These are phyloP conservation scores for Boletus bicolor DNA, from an alignment of 768 basidiomycete genomes.

Conservation along the genomic window DNA sequence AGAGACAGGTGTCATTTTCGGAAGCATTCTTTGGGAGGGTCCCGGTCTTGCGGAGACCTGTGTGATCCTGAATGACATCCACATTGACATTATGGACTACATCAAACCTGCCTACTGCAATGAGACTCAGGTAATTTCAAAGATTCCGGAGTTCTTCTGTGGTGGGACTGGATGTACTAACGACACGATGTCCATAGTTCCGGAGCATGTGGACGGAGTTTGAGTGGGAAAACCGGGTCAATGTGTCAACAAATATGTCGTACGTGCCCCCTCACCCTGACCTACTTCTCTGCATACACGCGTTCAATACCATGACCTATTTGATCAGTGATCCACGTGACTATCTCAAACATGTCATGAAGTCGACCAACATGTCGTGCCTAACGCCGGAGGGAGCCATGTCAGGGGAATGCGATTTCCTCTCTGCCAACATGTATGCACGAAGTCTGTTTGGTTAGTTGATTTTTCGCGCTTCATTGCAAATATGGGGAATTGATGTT, in stretches of 20 bases:
- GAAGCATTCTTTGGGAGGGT: constrained; percentile 95
- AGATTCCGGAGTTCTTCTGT: neutral
- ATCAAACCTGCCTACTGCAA: constrained; percentile 77
- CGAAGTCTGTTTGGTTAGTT: constrained; percentile 84
- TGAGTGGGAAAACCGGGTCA: constrained; percentile 99
- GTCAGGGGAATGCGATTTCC: constrained; percentile 95
- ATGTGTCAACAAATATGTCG: constrained; percentile 82
- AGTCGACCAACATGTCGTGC: constrained; percentile 96
- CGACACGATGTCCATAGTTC: constrained; percentile 52
- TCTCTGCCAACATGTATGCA: constrained; percentile 96
- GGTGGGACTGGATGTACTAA: neutral
- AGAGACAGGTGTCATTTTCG: constrained; percentile 98
- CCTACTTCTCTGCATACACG: neutral
- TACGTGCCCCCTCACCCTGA: constrained; percentile 38
- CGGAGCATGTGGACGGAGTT: constrained; percentile 99
- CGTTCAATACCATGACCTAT: neutral
- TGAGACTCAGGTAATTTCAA: constrained; percentile 72
- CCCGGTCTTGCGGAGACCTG: constrained; percentile 83
- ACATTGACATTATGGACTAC: constrained; percentile 81
- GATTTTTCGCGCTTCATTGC: neutral
- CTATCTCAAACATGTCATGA: constrained; percentile 94
- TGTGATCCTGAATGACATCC: constrained; percentile 95
- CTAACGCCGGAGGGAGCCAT: constrained; percentile 85
- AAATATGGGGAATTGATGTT: neutral
- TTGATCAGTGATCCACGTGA: constrained; percentile 71